Conservation (phyloP, 345 rosid genomes). For the Psidium friedrichsthalianum region DNA sequence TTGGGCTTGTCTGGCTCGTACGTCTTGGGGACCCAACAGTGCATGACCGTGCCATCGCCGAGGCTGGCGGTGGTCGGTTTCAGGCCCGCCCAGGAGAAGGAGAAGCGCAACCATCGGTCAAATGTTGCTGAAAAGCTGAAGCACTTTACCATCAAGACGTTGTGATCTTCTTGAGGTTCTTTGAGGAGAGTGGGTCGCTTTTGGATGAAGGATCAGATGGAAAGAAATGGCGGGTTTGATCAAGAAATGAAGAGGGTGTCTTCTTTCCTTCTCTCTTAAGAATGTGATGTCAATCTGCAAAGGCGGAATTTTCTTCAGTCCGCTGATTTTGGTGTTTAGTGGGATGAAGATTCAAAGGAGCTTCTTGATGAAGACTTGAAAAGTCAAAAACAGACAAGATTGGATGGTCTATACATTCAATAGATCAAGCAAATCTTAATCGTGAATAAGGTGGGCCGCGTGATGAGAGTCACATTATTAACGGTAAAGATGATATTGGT, state of each 20-base stretch:
- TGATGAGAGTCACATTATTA: no score
- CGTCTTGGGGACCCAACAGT: constrained; percentile 5
- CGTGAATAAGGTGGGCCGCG: no score
- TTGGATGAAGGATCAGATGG: not conserved
- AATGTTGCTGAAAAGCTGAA: constrained; percentile 57
- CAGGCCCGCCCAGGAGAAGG: constrained; percentile 46
- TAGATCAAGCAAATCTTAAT: no score
- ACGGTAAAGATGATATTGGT: no score
- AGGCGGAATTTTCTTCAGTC: not conserved
- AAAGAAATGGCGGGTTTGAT: not conserved
- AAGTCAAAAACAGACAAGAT: no score
- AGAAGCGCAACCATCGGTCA: constrained; percentile 42
- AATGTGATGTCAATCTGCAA: not conserved
- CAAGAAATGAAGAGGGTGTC: not conserved
- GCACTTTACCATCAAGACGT: constrained; percentile 14
- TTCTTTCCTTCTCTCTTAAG: not conserved
- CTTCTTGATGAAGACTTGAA: not conserved
- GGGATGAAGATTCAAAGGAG: not conserved
- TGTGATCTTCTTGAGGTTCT: not conserved
- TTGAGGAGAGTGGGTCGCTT: not conserved
- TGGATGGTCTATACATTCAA: no score
- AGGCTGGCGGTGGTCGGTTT: constrained; percentile 15
- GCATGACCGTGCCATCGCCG: constrained; percentile 5
- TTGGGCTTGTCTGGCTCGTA: not conserved
- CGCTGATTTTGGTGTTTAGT: not conserved